Percentiles rank a stretch among this genome's conserved stretches.
Evolutionary conservation across 768 basidiomycete species (phyloP).

Genomic region (Collybiopsis confluens): DNA sequence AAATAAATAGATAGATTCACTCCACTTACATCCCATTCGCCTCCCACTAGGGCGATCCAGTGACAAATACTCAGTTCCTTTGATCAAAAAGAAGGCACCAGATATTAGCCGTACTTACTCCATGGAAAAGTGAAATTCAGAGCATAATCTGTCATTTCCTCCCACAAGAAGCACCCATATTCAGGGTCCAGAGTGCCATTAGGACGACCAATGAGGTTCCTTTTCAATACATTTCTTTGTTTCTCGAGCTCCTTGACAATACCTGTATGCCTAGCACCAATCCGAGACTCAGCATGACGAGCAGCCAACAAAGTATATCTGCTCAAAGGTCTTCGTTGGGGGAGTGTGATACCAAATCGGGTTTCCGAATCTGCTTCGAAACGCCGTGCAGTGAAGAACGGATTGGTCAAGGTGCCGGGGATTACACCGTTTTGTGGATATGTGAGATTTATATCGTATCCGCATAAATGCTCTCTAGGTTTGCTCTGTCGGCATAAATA

Average conservation of each 20-base stretch:
- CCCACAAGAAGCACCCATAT: constrained; percentile 45
- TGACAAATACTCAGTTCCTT: not conserved
- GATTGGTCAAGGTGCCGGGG: constrained; percentile 50
- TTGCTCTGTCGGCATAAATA: not conserved
- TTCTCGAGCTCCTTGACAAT: constrained; percentile 14
- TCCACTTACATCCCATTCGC: constrained; percentile 33
- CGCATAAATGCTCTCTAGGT: constrained; percentile 59
- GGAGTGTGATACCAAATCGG: not conserved
- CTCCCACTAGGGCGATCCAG: constrained; percentile 15
- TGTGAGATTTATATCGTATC: constrained; percentile 61
- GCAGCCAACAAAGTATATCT: not conserved
- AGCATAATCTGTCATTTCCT: constrained; percentile 51
- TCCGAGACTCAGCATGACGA: not conserved
- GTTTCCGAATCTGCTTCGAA: not conserved
- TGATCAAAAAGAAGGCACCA: not conserved
- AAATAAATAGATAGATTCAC: not conserved
- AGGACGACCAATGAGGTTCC: constrained; percentile 41
- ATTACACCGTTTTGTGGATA: constrained; percentile 62
- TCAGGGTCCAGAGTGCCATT: constrained; percentile 42
- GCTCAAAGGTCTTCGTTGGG: not conserved
- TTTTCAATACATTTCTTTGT: constrained; percentile 31
- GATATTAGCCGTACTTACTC: constrained; percentile 31
- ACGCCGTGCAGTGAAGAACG: not conserved
- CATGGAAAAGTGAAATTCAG: constrained; percentile 48
- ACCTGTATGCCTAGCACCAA: not conserved